Evolutionary conservation across 23 red algal genomes (phyloP), one percentile per base, ranked within the genome.

Genomic region (Gracilaria gracilis): DNA sequence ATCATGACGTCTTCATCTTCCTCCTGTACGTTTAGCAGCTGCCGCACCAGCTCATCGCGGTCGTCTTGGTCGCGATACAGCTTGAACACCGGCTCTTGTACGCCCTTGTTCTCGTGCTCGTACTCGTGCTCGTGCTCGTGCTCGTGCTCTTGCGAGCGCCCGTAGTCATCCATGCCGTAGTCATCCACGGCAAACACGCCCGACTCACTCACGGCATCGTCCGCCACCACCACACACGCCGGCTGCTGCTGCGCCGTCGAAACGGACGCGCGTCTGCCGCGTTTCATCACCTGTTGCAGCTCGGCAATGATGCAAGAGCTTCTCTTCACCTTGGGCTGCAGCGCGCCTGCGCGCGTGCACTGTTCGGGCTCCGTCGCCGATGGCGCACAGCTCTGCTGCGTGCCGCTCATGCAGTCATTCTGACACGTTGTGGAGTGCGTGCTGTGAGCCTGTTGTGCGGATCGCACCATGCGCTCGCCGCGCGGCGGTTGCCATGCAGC

Each of bases 131-230:
- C 40, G 8, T 25, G n/a, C 42, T 48, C 72, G 4, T 12, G 0
- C 0, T 50, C 39, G 24, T 8, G 20, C 37, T 27, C 38, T 2
- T 1, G 5, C 13, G 32, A 25, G 23, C 35, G 5, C 20, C 0
- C 40, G 8, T 25, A n/a, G n/a, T n/a, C n/a, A n/a, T n/a, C n/a
- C n/a, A n/a, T 12, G 15, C 14, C 27, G 21, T 16, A n/a, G 6
- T 48, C 72, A 19, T 46, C 9, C 23, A 49, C 0, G 1, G 36
- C 20, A 23, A 46, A 49, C 20, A 49, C 46, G 20, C 46, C 46
- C 46, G 72, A 77, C 72, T 77, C 72, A 35, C 72, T 77, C 42
- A 49, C 46, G 2, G 39, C 38, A 34, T 77, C 72, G 9, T 77
- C 72, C 21, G 38, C 69, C n/a, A n/a, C n/a, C n/a, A n/a, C n/a